Conservation (phyloP, 2,329 filamentous ascomycete species). For the Tetracladium maxilliforme region DNA sequence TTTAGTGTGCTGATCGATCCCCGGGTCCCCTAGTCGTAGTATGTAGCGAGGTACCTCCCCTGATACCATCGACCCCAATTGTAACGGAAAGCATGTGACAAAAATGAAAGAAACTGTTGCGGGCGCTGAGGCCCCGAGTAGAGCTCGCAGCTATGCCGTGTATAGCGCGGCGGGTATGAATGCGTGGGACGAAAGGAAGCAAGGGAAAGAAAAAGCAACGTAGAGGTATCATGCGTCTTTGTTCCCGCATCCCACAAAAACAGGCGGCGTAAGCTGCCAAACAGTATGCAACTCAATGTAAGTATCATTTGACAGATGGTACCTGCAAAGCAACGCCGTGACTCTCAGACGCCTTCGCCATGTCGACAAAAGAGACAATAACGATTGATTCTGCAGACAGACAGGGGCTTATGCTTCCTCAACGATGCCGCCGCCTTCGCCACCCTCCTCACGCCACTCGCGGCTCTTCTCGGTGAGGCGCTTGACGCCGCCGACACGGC, state of each 20-base stretch:
- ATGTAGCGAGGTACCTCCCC: no score
- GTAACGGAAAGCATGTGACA: no score
- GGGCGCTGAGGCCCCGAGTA: no score
- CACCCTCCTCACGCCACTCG: constrained; percentile 81
- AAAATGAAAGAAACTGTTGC: no score
- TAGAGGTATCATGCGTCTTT: background rate
- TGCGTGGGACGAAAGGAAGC: background rate
- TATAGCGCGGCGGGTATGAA: no score
- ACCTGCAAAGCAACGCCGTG: background rate
- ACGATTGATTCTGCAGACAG: no score
- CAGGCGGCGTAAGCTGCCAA: background rate
- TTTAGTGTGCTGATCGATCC: no score
- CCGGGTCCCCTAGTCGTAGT: no score
- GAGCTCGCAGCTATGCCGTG: no score
- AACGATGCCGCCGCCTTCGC: constrained; percentile 53
- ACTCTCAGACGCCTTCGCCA: no score
- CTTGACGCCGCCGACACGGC: constrained; percentile 67
- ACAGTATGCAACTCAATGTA: background rate
- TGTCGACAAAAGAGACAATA: no score
- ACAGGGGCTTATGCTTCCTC: constrained; percentile 46
- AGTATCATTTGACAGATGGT: constrained; percentile 1
- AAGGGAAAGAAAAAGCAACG: background rate
- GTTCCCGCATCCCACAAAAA: background rate
- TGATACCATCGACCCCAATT: no score
- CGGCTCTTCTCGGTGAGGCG: constrained; percentile 69